phyloP scores from a whole-genome alignment of 345 rosid genomes.

The Iberis pinnata region DNA sequence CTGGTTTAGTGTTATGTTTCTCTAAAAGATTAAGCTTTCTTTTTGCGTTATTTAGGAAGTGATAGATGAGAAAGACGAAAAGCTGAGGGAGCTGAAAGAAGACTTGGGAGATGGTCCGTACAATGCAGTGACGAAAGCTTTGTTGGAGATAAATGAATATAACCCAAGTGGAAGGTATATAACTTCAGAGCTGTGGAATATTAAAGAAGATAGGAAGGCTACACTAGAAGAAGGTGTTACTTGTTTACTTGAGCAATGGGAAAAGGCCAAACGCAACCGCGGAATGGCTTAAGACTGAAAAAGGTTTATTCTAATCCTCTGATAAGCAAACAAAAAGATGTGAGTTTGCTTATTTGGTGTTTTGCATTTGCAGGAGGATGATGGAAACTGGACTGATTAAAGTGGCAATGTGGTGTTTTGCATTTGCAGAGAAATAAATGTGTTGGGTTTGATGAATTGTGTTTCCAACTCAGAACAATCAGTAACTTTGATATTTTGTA shows the following conservation, averaged over 20 bases:
- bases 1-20: neutral
- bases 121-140: slow-evolving; percentile 48
- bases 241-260: slow-evolving; percentile 46
- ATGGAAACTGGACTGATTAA: too few relatives aligned
- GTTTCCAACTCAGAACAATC: too few relatives aligned
- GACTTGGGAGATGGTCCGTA: slow-evolving; percentile 59
- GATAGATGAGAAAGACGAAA: slow-evolving; percentile 58
- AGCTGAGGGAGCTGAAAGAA: slow-evolving; percentile 42
- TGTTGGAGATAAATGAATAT: slow-evolving; percentile 74
- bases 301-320: neutral
- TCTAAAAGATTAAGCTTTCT: neutral
- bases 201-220: slow-evolving; percentile 54
- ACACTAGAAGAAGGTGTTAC: slow-evolving; percentile 59
- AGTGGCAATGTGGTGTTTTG: too few relatives aligned
- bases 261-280: slow-evolving; percentile 34
- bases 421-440: too few relatives aligned
- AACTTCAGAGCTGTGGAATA: slow-evolving; percentile 68
- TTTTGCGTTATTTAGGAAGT: slow-evolving; percentile 31
- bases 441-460: too few relatives aligned
- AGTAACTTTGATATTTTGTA: too few relatives aligned
- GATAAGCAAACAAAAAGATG: neutral
- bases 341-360: too few relatives aligned
- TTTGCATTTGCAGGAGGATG: too few relatives aligned
- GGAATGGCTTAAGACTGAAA: slow-evolving; percentile 12
- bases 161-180: slow-evolving; percentile 92